phyloP scores from a whole-genome alignment of 495 filamentous ascomycete species.

The Clavariopsis aquatica region DNA sequence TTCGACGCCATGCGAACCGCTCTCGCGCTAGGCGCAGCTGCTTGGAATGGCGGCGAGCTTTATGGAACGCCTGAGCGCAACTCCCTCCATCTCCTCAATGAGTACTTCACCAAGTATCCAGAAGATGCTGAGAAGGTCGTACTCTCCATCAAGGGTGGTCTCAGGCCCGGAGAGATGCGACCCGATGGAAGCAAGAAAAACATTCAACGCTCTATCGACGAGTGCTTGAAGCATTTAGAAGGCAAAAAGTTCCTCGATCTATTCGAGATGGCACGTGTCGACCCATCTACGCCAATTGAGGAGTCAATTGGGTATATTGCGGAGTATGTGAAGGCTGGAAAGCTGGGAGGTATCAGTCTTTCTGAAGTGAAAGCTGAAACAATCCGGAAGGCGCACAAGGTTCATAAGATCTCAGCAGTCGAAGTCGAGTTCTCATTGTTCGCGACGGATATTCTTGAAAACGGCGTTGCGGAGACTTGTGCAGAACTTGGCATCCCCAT shows the following conservation, averaged over 20 bases:
- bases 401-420: slow-evolving; percentile 69
- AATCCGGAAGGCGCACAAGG: slow-evolving; percentile 69
- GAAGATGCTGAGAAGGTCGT: slow-evolving; percentile 67
- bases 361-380: slow-evolving; percentile 73
- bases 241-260: slow-evolving; percentile 81
- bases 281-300: slow-evolving; percentile 62
- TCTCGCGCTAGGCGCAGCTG: slow-evolving; percentile 64
- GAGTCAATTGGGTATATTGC: slow-evolving; percentile 55
- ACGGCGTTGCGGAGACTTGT: slow-evolving; percentile 73
- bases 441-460: slow-evolving; percentile 65
- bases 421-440: slow-evolving; percentile 81
- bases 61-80: slow-evolving; percentile 74
- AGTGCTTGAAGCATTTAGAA: slow-evolving; percentile 61
- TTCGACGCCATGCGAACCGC: slow-evolving; percentile 69
- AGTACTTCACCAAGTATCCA: slow-evolving; percentile 68
- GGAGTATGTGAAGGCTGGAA: slow-evolving; percentile 70
- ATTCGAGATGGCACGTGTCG: slow-evolving; percentile 75
- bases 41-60: slow-evolving; percentile 82
- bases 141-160: slow-evolving; percentile 65
- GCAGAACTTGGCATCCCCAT: slow-evolving; percentile 71
- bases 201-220: slow-evolving; percentile 67
- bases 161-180: slow-evolving; percentile 41
- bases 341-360: slow-evolving; percentile 76
- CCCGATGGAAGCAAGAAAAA: slow-evolving; percentile 64
- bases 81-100: slow-evolving; percentile 62